Evolutionary conservation across 257 asterid species (phyloP).

Genomic region (Jasminum sambac): DNA sequence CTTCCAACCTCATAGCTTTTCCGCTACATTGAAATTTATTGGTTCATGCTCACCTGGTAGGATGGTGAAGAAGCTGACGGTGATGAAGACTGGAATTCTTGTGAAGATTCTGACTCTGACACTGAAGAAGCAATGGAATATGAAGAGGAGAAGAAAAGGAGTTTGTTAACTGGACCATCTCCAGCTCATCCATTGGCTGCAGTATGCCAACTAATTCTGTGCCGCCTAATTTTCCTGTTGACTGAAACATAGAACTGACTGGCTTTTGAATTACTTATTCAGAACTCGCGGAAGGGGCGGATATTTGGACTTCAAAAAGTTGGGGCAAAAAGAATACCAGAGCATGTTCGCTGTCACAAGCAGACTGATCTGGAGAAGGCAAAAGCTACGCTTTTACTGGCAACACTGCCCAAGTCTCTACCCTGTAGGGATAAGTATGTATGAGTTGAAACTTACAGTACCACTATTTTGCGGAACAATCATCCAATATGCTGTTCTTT

Average conservation of each 20-base stretch:
- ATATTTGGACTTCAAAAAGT: constrained; percentile 82
- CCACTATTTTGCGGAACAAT: constrained; percentile 17
- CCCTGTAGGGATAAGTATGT: constrained; percentile 91
- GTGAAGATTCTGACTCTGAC: constrained; percentile 48
- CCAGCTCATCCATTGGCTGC: constrained; percentile 70
- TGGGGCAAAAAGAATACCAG: constrained; percentile 89
- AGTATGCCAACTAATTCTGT: constrained; percentile 43
- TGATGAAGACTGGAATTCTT: constrained; percentile 67
- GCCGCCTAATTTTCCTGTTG: constrained; percentile 17
- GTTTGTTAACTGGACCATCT: constrained; percentile 39
- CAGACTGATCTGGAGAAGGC: constrained; percentile 90
- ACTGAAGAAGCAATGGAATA: constrained; percentile 56
- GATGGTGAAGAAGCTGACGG: constrained; percentile 58
- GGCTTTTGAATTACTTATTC: constrained; percentile 20
- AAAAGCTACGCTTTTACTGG: constrained; percentile 83
- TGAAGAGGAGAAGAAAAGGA: constrained; percentile 47
- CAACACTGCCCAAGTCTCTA: constrained; percentile 82
- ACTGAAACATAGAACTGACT: constrained; percentile 32
- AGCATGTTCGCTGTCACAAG: constrained; percentile 77
- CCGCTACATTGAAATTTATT: constrained; percentile 27
- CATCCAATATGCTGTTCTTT: constrained; percentile 24
- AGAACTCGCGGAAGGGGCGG: constrained; percentile 81
- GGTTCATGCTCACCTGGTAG: constrained; percentile 36
- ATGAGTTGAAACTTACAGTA: not conserved
- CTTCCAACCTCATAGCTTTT: constrained; percentile 12